phyloP scores from a whole-genome alignment of 2,329 filamentous ascomycete genomes.

The Xylaria arbuscula region DNA sequence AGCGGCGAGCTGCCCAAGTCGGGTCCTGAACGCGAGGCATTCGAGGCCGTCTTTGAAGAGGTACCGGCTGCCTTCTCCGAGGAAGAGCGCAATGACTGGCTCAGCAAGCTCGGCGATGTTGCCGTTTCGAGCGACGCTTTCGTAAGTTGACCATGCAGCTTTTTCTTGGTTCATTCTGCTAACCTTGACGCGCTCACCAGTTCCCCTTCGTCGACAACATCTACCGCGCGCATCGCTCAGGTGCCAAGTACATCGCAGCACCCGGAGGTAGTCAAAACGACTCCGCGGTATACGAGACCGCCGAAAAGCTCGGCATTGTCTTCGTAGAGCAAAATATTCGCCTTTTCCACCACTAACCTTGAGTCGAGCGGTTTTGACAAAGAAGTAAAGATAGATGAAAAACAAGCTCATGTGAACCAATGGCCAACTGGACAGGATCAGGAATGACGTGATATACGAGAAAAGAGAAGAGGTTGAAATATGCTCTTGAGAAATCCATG shows the following conservation, averaged over 20 bases:
- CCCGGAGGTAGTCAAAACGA: constrained; percentile 92
- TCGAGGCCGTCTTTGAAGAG: constrained; percentile 90
- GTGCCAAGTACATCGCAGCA: constrained; percentile 95
- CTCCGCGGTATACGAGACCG: constrained; percentile 82
- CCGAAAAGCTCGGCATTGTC: constrained; percentile 89
- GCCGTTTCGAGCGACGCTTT: constrained; percentile 95
- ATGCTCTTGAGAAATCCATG: constrained; percentile 9
- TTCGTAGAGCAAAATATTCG: constrained; percentile 96
- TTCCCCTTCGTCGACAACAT: constrained; percentile 99
- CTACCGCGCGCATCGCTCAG: constrained; percentile 87
- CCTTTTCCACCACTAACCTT: constrained; percentile 88
- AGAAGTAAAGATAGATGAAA: neutral
- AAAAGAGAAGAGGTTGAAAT: constrained; percentile 23
- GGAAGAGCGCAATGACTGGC: constrained; percentile 88
- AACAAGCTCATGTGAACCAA: constrained; percentile 12
- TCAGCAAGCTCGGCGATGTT: constrained; percentile 82
- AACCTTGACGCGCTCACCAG: constrained; percentile 55
- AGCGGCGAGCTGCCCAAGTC: constrained; percentile 87
- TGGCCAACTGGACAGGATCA: neutral
- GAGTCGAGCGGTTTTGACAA: neutral
- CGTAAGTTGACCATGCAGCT: constrained; percentile 65
- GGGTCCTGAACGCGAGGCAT: constrained; percentile 85
- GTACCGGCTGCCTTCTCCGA: constrained; percentile 84
- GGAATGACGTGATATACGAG: constrained; percentile 20
- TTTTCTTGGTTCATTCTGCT: neutral